Evolutionary conservation across 257 asterid species (phyloP).

Genomic region (Euphrasia confusa): DNA sequence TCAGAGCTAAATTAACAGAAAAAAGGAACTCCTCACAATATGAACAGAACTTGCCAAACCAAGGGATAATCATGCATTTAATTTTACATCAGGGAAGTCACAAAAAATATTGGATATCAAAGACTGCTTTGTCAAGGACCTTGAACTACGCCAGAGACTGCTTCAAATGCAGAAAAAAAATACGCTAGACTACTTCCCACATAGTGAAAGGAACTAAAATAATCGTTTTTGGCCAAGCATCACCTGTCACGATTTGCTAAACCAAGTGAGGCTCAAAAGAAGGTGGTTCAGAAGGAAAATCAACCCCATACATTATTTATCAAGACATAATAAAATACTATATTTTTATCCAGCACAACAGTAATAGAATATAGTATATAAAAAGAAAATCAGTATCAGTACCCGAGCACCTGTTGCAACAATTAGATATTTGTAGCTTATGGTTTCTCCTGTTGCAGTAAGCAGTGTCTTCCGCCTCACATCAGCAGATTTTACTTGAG

Average conservation of each 20-base stretch:
- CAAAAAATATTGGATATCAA: not conserved
- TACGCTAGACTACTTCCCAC: slow-evolving; percentile 2
- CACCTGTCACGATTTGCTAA: slow-evolving; percentile 1
- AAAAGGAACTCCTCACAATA: not conserved
- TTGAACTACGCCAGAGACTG: slow-evolving; percentile 9
- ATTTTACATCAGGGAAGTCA: not conserved
- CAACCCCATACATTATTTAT: not conserved
- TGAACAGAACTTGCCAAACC: slow-evolving; percentile 12
- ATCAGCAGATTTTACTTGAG: slow-evolving; percentile 76
- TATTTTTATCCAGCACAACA: slow-evolving; percentile 17
- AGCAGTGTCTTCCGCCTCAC: slow-evolving; percentile 75
- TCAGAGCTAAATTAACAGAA: not conserved
- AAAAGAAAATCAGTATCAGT: slow-evolving; percentile 30
- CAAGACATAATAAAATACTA: slow-evolving; percentile 1
- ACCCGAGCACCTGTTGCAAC: slow-evolving; percentile 98
- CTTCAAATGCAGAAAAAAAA: not conserved
- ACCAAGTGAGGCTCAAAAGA: slow-evolving; percentile 3
- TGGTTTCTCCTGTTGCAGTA: slow-evolving; percentile 80
- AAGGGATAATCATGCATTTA: slow-evolving; percentile 15
- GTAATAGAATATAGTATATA: slow-evolving; percentile 14
- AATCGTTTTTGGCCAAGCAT: slow-evolving; percentile 16
- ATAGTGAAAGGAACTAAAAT: slow-evolving; percentile 1
- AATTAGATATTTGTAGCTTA: slow-evolving; percentile 80
- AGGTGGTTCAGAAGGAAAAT: not conserved
- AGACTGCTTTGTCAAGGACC: slow-evolving; percentile 13